Base-by-base conservation (phyloP, 2,329 filamentous ascomycete genomes). In the Hymenoscyphus repandus region DNA sequence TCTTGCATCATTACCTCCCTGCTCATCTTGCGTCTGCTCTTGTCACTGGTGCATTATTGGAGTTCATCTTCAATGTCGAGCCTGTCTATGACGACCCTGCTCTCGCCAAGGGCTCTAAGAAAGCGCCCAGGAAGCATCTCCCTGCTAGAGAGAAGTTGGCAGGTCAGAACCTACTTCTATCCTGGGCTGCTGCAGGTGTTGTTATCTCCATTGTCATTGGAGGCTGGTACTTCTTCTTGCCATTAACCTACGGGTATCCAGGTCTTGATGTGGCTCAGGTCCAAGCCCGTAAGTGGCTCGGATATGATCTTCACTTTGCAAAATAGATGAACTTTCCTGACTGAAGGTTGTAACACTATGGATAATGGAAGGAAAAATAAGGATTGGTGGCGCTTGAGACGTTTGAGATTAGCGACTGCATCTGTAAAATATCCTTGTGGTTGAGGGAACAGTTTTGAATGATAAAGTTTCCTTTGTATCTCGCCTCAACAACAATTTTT, bases 241-340 rank as follows among this genome's bases (percentile, higher is more conserved):
- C 93, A 17, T 74, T 99, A 65, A 99, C 93, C 1, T 99, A 99
- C 68, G 93, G 93, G 48, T 91, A 88, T 68, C 93, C 93, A 4
- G 92, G 92, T 32, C 77, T 99, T 64, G 81, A 77, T 50, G 85
- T 95, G 15, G 81, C 85, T 11, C 77, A 90, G 67, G 87, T 99
- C 30, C 72, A 86, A 56, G 79, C 85, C 56, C 84, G 93, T 69
- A 96, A 96, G 77, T 97, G 92, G 92, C 77, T 99, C 59, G 88
- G 88, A 58, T 99, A 97, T 68, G 93, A 99, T 69, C 78, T 99
- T 67, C 93, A 99, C 74, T 99, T 99, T 75, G 93, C 93, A 53
- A 99, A 99, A 81, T 99, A 67, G 50, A 55, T 45, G 41, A 40
- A 31, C 13, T 18, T 6, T 36, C 40, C 31, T 3, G 13, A 43